Conservation (phyloP, 179 eudicot species). For the Spinacia oleracea region DNA sequence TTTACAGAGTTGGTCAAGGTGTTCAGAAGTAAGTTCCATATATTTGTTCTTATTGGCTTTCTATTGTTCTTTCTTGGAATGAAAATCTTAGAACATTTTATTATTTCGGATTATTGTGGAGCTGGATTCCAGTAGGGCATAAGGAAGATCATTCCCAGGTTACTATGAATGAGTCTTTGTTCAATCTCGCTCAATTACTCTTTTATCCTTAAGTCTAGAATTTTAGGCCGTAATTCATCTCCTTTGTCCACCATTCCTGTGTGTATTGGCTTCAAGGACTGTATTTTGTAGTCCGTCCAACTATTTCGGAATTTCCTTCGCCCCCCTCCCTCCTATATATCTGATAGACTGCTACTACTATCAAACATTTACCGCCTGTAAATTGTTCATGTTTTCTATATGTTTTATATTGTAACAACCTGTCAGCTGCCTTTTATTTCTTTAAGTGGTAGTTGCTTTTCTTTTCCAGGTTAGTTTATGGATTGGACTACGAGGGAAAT, state of each 20-base stretch:
- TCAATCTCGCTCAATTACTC: neutral
- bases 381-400: neutral
- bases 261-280: neutral
- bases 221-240: neutral
- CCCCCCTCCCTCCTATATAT: neutral
- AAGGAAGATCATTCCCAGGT: too few relatives aligned
- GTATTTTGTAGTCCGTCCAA: neutral
- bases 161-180: too few relatives aligned
- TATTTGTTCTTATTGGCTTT: constrained; percentile 5
- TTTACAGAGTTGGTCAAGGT: constrained; percentile 76
- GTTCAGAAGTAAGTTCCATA: constrained; percentile 69
- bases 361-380: neutral
- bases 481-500: constrained; percentile 94
- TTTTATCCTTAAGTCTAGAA: neutral
- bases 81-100: neutral
- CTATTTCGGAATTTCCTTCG: neutral
- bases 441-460: constrained; percentile 10
- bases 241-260: neutral
- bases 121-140: too few relatives aligned
- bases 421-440: neutral
- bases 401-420: neutral
- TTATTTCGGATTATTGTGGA: neutral
- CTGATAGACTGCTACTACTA: neutral
- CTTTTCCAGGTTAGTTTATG: constrained; percentile 70
- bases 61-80: neutral